These are phyloP conservation scores for Corchorus olitorius DNA, from an alignment of 345 rosid species.

Conservation along the genomic window DNA sequence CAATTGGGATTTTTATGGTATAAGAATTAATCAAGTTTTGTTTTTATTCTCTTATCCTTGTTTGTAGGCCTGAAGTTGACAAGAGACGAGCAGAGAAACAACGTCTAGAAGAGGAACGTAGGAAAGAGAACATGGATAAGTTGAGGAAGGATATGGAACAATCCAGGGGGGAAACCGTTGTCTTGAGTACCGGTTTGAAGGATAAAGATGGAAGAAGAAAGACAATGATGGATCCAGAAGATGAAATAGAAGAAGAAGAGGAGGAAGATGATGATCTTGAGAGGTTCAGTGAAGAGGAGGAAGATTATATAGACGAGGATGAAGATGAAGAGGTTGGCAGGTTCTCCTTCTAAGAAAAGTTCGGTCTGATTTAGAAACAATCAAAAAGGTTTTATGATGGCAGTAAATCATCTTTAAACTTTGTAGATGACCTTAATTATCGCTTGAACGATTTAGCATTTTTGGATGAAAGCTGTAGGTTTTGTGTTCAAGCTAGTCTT, in stretches of 20 bases:
- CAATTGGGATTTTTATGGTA: not conserved
- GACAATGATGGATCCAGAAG: conserved; percentile 44
- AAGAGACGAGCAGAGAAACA: conserved; percentile 72
- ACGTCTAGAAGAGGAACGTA: conserved; percentile 65
- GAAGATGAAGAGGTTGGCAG: conserved; percentile 60
- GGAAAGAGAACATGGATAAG: conserved; percentile 59
- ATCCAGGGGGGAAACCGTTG: conserved; percentile 67
- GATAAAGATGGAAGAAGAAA: conserved; percentile 31
- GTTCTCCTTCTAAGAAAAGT: conserved; percentile 33
- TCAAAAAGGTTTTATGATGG: not conserved
- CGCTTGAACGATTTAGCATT: too few species aligned
- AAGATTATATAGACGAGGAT: conserved; percentile 53
- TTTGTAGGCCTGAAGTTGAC: conserved; percentile 73
- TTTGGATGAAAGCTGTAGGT: conserved; percentile 3
- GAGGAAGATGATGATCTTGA: conserved; percentile 36
- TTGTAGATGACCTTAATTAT: not conserved
- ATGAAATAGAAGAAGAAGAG: conserved; percentile 40
- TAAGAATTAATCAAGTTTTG: not conserved
- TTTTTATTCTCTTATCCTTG: not conserved
- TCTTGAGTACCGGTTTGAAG: conserved; percentile 70
- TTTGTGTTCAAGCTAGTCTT: not conserved
- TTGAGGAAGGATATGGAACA: conserved; percentile 73
- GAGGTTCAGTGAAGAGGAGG: conserved; percentile 39
- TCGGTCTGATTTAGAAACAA: not conserved
- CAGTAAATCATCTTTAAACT: not conserved